These are phyloP conservation scores for Laetiporus sulphureus DNA, from an alignment of 1,284 basidiomycete genomes.

Conservation along the genomic window DNA sequence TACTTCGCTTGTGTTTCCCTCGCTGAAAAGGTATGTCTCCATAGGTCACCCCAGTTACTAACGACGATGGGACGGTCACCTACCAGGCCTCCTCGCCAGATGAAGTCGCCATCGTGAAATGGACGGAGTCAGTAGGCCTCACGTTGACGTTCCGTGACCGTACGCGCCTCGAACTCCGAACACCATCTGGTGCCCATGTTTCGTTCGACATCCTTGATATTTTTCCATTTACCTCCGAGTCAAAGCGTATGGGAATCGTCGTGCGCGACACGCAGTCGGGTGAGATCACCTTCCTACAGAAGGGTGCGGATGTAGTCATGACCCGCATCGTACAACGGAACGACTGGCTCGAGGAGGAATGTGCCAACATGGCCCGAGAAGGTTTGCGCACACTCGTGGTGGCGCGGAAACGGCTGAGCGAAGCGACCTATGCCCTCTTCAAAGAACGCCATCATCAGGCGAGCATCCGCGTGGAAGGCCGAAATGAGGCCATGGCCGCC, in stretches of 20 bases:
- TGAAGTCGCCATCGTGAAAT: constrained; percentile 98
- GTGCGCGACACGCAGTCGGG: constrained; percentile 73
- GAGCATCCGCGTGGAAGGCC: constrained; percentile 67
- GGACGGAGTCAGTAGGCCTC: constrained; percentile 93
- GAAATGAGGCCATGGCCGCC: constrained; percentile 74
- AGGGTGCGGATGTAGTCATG: constrained; percentile 99
- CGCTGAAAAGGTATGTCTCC: too few species aligned
- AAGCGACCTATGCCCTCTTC: constrained; percentile 71
- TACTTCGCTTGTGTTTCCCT: too few species aligned
- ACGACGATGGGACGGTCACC: constrained; percentile 90
- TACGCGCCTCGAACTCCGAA: constrained; percentile 75
- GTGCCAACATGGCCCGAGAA: constrained; percentile 97
- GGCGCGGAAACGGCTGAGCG: constrained; percentile 72
- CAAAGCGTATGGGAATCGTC: constrained; percentile 98
- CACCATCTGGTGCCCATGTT: constrained; percentile 55
- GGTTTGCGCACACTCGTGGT: constrained; percentile 93
- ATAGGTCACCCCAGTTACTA: constrained; percentile 90
- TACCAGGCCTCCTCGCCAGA: constrained; percentile 99
- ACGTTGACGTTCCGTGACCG: constrained; percentile 87
- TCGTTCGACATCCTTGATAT: constrained; percentile 87
- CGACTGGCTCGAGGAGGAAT: constrained; percentile 99
- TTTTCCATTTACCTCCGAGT: constrained; percentile 98
- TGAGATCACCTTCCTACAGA: constrained; percentile 89
- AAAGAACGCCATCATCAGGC: constrained; percentile 74
- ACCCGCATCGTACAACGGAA: constrained; percentile 89